Conservation (phyloP, 306 rosid species). For the Citrullus mucosospermus region DNA sequence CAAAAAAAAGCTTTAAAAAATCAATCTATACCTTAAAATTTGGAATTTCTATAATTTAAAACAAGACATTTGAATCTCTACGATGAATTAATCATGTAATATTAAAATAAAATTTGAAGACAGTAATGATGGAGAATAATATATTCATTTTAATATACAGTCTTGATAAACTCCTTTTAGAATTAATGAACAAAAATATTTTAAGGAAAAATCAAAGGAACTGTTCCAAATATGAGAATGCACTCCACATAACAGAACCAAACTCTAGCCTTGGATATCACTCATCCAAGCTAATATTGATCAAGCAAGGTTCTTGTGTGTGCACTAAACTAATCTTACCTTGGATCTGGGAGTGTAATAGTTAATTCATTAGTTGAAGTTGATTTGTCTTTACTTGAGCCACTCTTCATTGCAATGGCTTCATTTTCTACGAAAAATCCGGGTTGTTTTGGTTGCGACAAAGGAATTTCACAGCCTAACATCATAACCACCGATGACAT, state of each 20-base stretch:
- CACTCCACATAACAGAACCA: neutral
- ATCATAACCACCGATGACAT: constrained; percentile 21
- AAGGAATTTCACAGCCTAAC: constrained; percentile 10
- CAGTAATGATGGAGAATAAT: neutral
- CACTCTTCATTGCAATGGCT: neutral
- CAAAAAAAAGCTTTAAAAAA: too few relatives aligned
- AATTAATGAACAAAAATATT: neutral
- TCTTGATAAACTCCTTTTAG: neutral
- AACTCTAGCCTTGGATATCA: neutral
- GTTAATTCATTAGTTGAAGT: neutral
- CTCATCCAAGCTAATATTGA: neutral
- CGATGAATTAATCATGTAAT: too few relatives aligned
- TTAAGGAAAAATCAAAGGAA: neutral
- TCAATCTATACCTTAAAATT: too few relatives aligned
- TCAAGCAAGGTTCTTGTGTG: neutral
- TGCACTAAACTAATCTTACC: neutral
- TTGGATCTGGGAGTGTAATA: neutral
- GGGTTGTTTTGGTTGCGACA: constrained; percentile 18
- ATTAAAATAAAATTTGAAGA: too few relatives aligned
- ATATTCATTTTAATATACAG: neutral
- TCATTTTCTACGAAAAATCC: constrained; percentile 3
- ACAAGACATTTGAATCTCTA: too few relatives aligned
- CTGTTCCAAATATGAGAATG: neutral
- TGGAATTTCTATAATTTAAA: too few relatives aligned
- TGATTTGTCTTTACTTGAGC: neutral